Conservation (phyloP, 1,284 basidiomycete genomes). For the Ustilago curta region DNA sequence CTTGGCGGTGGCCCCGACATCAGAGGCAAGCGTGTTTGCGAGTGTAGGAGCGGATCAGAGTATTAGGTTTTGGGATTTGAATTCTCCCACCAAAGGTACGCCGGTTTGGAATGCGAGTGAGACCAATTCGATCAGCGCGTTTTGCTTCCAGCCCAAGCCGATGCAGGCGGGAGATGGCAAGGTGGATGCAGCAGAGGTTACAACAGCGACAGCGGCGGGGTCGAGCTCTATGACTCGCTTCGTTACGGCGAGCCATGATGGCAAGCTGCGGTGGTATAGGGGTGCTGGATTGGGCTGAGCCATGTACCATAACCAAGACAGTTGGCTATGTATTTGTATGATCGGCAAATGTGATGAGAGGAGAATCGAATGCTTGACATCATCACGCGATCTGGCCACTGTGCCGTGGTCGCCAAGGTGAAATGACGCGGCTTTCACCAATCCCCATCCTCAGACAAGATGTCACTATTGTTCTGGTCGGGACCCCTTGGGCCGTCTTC, state of each 20-base stretch:
- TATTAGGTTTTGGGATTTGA: slow-evolving; percentile 52
- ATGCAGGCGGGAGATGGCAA: background rate
- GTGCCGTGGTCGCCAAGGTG: background rate
- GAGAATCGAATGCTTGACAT: background rate
- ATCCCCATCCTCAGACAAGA: slow-evolving; percentile 24
- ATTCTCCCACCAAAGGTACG: slow-evolving; percentile 19
- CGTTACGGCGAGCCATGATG: slow-evolving; percentile 46
- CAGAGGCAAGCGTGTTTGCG: slow-evolving; percentile 23
- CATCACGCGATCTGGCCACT: background rate
- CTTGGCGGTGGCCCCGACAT: background rate
- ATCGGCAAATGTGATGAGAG: background rate
- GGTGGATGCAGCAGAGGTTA: background rate
- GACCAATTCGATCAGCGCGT: slow-evolving; percentile 9
- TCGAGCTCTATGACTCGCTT: slow-evolving; percentile 32
- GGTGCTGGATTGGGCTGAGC: slow-evolving; percentile 39
- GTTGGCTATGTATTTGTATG: background rate
- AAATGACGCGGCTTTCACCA: slow-evolving; percentile 13
- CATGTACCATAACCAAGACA: background rate
- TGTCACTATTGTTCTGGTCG: background rate
- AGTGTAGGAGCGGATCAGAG: slow-evolving; percentile 38
- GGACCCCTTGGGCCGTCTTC: background rate
- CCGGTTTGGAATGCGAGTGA: slow-evolving; percentile 46
- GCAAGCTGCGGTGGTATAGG: slow-evolving; percentile 39
- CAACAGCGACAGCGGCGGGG: background rate
- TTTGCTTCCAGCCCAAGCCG: slow-evolving; percentile 25